Evolutionary conservation across 1,284 basidiomycete genomes (phyloP).

Genomic region (Hemileia vastatrix): DNA sequence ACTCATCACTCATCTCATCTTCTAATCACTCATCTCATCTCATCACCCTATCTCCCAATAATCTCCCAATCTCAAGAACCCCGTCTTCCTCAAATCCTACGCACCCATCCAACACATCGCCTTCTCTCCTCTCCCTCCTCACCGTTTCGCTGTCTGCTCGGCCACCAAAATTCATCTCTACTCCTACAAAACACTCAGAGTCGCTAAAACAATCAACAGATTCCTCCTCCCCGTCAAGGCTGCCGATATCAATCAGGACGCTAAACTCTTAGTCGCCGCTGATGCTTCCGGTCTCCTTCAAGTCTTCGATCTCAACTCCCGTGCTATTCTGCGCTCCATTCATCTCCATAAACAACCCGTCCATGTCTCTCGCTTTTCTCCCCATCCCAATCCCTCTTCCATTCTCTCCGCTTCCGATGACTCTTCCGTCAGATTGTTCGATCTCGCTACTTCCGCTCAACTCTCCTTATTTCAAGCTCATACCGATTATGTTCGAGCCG

Average conservation of each 20-base stretch:
- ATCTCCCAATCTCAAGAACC: constrained; percentile 71
- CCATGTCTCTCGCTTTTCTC: constrained; percentile 85
- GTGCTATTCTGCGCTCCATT: constrained; percentile 85
- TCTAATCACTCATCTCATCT: neutral
- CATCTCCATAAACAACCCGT: constrained; percentile 90
- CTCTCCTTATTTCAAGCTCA: constrained; percentile 72
- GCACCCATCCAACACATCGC: constrained; percentile 84
- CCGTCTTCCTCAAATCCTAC: constrained; percentile 87
- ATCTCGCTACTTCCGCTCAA: constrained; percentile 77
- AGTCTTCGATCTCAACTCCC: constrained; percentile 87
- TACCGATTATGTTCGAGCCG: constrained; percentile 90
- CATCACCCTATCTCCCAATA: constrained; percentile 51
- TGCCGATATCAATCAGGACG: constrained; percentile 77
- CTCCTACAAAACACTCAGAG: constrained; percentile 85
- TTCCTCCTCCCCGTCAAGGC: constrained; percentile 93
- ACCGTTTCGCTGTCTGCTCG: constrained; percentile 88
- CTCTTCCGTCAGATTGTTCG: constrained; percentile 86
- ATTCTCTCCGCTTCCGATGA: constrained; percentile 94
- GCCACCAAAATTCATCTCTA: constrained; percentile 92
- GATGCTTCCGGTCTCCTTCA: constrained; percentile 90
- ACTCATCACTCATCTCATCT: neutral
- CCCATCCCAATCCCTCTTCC: constrained; percentile 61
- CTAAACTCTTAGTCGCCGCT: constrained; percentile 87
- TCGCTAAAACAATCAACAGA: constrained; percentile 87
- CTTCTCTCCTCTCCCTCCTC: constrained; percentile 72